Conservation (phyloP, 2,329 filamentous ascomycete genomes). For the Beauveria pseudobassiana region DNA sequence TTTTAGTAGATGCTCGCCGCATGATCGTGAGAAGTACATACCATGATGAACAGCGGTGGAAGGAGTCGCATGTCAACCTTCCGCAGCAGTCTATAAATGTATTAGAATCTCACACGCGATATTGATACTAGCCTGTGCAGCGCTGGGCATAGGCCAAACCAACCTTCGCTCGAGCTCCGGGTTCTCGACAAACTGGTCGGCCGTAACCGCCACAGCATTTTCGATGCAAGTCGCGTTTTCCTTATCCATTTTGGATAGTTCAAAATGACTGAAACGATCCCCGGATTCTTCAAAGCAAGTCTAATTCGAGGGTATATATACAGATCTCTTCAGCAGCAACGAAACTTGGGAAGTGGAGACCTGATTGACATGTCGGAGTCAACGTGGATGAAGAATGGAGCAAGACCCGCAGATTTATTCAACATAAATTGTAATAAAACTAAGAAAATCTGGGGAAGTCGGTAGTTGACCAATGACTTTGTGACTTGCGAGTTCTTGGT, state of each 20-base stretch:
- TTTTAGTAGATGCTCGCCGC: background rate
- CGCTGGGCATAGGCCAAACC: background rate
- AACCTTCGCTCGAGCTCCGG: slow-evolving; percentile 2
- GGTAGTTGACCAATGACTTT: background rate
- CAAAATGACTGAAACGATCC: background rate
- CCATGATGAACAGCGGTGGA: slow-evolving; percentile 5
- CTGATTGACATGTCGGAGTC: background rate
- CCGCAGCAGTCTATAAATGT: background rate
- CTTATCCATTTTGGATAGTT: background rate
- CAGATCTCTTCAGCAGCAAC: background rate
- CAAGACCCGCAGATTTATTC: background rate
- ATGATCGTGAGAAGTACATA: background rate
- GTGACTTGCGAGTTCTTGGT: background rate
- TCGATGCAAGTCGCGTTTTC: background rate
- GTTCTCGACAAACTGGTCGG: background rate
- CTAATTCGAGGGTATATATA: background rate
- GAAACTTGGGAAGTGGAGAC: background rate
- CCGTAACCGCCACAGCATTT: background rate
- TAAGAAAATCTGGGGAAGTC: too few species aligned
- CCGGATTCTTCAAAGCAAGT: background rate
- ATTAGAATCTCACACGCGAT: background rate
- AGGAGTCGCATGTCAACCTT: slow-evolving; percentile 7
- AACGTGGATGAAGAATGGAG: background rate
- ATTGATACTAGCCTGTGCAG: background rate
- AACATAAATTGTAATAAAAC: too few species aligned